These are phyloP conservation scores for Coccomyxa sp. DNA, from an alignment of 139 green algal genomes.

Conservation along the genomic window DNA sequence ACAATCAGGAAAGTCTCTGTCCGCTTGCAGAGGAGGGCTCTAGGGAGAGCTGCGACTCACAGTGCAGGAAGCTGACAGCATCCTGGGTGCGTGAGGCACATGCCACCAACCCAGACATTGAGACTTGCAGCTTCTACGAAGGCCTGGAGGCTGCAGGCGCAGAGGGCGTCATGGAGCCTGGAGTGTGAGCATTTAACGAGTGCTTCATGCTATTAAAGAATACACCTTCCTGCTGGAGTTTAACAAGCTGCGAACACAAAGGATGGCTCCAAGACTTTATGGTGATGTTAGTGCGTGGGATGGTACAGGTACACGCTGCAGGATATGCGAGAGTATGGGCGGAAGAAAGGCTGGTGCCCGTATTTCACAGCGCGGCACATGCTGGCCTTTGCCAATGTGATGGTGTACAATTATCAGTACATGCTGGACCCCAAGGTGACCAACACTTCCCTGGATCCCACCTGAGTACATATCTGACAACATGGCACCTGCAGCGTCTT, in stretches of 20 bases:
- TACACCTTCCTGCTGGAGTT: background rate
- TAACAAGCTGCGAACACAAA: too few relatives aligned
- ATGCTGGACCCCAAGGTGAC: constrained; percentile 94
- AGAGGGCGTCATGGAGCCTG: constrained; percentile 27
- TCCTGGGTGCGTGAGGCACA: constrained; percentile 86
- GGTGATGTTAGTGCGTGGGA: background rate
- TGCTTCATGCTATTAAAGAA: background rate
- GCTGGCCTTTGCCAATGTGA: constrained; percentile 92
- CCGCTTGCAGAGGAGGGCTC: constrained; percentile 69
- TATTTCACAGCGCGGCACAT: constrained; percentile 98
- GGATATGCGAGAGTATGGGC: constrained; percentile 80
- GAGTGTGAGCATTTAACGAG: constrained; percentile 57
- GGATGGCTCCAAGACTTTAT: too few relatives aligned
- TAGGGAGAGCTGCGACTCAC: constrained; percentile 89
- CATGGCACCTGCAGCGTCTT: background rate
- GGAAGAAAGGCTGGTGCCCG: constrained; percentile 91
- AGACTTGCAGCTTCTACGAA: constrained; percentile 86
- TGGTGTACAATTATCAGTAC: constrained; percentile 99
- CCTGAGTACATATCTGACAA: background rate
- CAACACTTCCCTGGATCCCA: background rate
- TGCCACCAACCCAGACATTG: constrained; percentile 23
- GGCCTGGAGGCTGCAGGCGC: constrained; percentile 75
- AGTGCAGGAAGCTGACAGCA: constrained; percentile 88
- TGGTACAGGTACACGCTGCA: constrained; percentile 17
- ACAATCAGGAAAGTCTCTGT: background rate